phyloP scores from a whole-genome alignment of 805 yeast species.

The Ogataea corticis region DNA sequence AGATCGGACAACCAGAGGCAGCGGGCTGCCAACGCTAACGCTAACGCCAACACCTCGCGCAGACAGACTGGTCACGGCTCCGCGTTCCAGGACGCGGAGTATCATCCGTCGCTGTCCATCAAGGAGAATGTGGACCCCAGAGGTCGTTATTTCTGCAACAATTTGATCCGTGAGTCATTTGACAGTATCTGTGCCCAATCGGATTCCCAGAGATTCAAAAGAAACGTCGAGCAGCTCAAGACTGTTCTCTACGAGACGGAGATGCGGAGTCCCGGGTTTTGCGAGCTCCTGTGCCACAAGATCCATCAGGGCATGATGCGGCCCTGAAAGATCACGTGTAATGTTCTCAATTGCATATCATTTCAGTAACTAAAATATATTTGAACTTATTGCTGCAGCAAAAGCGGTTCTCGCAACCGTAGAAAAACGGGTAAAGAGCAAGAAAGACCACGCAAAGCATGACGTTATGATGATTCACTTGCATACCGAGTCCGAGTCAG shows the following conservation, averaged over 20 bases:
- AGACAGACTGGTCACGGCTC: background rate
- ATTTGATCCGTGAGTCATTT: constrained; percentile 16
- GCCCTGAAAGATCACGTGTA: background rate
- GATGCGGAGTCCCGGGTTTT: constrained; percentile 20
- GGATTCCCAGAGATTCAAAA: constrained; percentile 17
- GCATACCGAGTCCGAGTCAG: too few relatives aligned
- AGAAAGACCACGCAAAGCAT: too few relatives aligned
- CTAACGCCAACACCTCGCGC: background rate
- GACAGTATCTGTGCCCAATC: constrained; percentile 16
- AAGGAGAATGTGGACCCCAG: constrained; percentile 20
- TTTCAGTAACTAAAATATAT: too few relatives aligned
- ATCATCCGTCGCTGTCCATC: constrained; percentile 4
- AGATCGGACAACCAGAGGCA: constrained; percentile 14
- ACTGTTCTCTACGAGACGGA: constrained; percentile 20
- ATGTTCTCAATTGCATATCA: background rate
- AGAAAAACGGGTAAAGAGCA: too few relatives aligned
- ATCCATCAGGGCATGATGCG: constrained; percentile 17
- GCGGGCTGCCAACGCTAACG: background rate
- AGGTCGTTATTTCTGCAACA: constrained; percentile 17
- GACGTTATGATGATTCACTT: too few relatives aligned
- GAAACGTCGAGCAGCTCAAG: constrained; percentile 17
- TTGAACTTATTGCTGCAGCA: too few relatives aligned
- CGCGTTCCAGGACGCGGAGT: constrained; percentile 1
- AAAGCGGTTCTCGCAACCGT: too few relatives aligned
- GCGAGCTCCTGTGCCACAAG: constrained; percentile 19